These are phyloP conservation scores for Ceratobasidium sp. DNA, from an alignment of 1,284 basidiomycete species.

Conservation along the genomic window DNA sequence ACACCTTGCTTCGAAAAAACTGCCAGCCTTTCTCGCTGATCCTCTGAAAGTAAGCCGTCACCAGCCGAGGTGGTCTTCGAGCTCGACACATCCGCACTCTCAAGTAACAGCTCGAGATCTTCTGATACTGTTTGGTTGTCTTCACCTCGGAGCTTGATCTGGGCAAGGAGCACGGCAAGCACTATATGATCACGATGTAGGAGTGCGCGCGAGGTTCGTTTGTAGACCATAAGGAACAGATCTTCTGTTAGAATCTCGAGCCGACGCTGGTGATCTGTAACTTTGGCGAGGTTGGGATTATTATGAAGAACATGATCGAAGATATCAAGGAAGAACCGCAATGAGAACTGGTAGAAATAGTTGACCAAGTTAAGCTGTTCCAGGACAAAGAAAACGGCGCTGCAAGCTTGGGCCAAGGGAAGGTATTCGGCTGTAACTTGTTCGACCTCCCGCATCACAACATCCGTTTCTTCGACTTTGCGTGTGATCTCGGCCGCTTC, in stretches of 20 bases:
- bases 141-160: constrained; percentile 83
- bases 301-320: constrained; percentile 94
- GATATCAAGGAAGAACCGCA: constrained; percentile 97
- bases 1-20: constrained; percentile 71
- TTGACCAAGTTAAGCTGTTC: constrained; percentile 94
- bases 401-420: constrained; percentile 95
- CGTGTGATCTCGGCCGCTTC: constrained; percentile 96
- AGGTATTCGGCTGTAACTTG: constrained; percentile 94
- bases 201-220: constrained; percentile 88
- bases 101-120: constrained; percentile 90
- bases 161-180: constrained; percentile 88
- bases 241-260: constrained; percentile 88
- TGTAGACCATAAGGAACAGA: constrained; percentile 90
- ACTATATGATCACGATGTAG: constrained; percentile 92
- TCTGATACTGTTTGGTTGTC: constrained; percentile 73
- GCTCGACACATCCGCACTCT: constrained; percentile 73
- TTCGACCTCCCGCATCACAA: constrained; percentile 96
- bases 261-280: constrained; percentile 77
- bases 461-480: constrained; percentile 97
- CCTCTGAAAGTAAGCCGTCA: constrained; percentile 61
- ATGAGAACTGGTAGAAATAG: constrained; percentile 99
- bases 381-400: constrained; percentile 95
- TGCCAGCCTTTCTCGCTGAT: constrained; percentile 74
- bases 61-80: constrained; percentile 44
- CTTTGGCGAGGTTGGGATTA: constrained; percentile 85